phyloP scores from a whole-genome alignment of 345 rosid species.

The Moricandia arvensis region DNA sequence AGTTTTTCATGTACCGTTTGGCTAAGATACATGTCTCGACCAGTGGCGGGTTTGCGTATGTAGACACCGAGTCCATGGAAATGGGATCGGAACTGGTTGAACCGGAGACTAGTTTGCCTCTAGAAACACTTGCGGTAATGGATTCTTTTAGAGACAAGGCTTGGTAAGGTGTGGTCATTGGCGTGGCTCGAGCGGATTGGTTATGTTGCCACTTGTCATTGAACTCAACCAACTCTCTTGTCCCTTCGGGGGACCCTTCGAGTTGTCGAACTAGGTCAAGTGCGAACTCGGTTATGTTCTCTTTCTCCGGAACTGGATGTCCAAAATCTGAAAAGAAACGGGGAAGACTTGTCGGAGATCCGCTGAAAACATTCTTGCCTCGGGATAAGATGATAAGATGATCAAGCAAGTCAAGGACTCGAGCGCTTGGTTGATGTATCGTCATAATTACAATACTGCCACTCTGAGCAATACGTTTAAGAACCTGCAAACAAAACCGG shows the following conservation, averaged over 20 bases:
- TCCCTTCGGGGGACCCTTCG: slow-evolving; percentile 58
- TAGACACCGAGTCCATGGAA: slow-evolving; percentile 34
- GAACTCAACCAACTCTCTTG: slow-evolving; percentile 57
- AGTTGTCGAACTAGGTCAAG: slow-evolving; percentile 54
- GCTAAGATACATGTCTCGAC: slow-evolving; percentile 24
- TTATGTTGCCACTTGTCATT: slow-evolving; percentile 55
- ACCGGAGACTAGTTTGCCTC: slow-evolving; percentile 41
- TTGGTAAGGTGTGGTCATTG: slow-evolving; percentile 5
- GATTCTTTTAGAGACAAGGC: slow-evolving; percentile 33
- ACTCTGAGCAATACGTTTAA: slow-evolving; percentile 76
- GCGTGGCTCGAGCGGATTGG: slow-evolving; percentile 3
- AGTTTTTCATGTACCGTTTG: slow-evolving; percentile 41
- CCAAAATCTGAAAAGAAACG: slow-evolving; percentile 60
- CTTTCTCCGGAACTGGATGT: slow-evolving; percentile 69
- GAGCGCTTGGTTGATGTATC: slow-evolving; percentile 81
- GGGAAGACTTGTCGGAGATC: slow-evolving; percentile 55
- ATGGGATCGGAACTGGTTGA: slow-evolving; percentile 25
- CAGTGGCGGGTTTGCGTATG: slow-evolving; percentile 28
- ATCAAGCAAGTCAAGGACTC: slow-evolving; percentile 63
- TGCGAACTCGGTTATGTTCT: slow-evolving; percentile 71
- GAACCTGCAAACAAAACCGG: slow-evolving; percentile 48
- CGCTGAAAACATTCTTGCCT: slow-evolving; percentile 57
- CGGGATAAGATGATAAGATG: slow-evolving; percentile 51
- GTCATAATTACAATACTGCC: slow-evolving; percentile 92
- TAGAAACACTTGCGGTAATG: slow-evolving; percentile 28